Evolutionary conservation across 495 filamentous ascomycete genomes (phyloP), one percentile per base, ranked within the genome.

Genomic region (Beverwykella pulmonaria): DNA sequence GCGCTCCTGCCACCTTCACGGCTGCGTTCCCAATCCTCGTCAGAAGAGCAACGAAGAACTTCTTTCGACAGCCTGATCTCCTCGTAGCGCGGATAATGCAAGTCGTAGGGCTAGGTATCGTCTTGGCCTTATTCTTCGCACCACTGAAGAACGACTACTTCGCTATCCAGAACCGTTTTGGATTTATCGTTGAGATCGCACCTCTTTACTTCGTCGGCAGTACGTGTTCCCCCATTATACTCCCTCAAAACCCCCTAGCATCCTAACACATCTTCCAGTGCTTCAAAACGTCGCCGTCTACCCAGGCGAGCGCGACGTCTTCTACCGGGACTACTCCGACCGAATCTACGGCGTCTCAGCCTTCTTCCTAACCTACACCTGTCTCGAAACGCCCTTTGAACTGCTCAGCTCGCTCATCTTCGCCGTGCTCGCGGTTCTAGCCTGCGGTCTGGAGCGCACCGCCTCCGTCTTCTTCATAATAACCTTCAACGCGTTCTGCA

Each of bases 271-370:
- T 26, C 48, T 36, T 8, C 23, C 59, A 62, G 59, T 92, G 89
- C 80, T 91, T 6, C 87, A 92, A 70, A 91, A 91, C 68, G 84
- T 91, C 19, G 85, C 87, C 8, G 80, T 90, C 53, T 92, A 91
- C 64, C 88, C 89, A 0, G 76, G 75, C 23, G 89, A 91, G 69
- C 82, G 85, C 10, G 86, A 87, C 50, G 86, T 88, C 17, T 90
- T 90, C 71, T 90, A 90, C 69, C 82, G 84, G 65, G 88, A 91
- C 73, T 80, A 88, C 67, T 83, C 85, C 57, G 89, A 92, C 72
- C 80, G 81, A 25, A 83, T 85, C 36, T 91, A 91, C 65, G 82
- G 83, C 14, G 81, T 84, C 12, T 83, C 87, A 44, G 85, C 86
- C 8, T 92, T 92, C 75, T 82, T 92, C 30, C 74, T 86, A 0